A percentile compares a stretch with the other conserved stretches of the same genome.
These are phyloP conservation scores for Gossypium arboreum DNA, from an alignment of 345 rosid genomes.

Conservation along the genomic window DNA sequence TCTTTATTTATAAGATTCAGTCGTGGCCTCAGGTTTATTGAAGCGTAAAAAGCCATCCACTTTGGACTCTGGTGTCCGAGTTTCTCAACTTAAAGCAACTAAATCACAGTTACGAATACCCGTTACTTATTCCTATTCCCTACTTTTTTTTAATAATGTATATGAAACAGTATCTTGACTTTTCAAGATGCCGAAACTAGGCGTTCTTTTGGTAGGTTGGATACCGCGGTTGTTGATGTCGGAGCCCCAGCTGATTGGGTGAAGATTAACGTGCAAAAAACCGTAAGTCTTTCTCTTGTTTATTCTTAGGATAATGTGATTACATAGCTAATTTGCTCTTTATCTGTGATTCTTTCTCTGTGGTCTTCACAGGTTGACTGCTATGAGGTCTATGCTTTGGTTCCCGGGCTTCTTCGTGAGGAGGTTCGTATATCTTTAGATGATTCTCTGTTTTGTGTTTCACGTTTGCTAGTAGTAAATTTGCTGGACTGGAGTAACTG, in stretches of 20 bases:
- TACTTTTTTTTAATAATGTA: background rate
- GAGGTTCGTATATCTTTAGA: slow-evolving; percentile 36
- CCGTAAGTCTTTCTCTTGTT: slow-evolving; percentile 34
- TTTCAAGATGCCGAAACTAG: slow-evolving; percentile 1
- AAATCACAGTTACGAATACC: slow-evolving; percentile 40
- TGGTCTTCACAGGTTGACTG: slow-evolving; percentile 47
- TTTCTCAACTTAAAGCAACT: slow-evolving; percentile 29
- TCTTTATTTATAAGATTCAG: slow-evolving; percentile 6
- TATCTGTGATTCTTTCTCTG: background rate
- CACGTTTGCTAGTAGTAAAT: background rate
- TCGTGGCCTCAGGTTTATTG: slow-evolving; percentile 37
- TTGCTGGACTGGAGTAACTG: background rate
- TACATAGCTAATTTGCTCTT: background rate
- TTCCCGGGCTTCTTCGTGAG: slow-evolving; percentile 68
- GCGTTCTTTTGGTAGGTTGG: slow-evolving; percentile 33
- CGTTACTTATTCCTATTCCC: background rate
- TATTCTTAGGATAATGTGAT: background rate
- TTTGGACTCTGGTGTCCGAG: slow-evolving; percentile 33
- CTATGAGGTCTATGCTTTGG: slow-evolving; percentile 63
- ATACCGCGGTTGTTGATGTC: slow-evolving; percentile 39
- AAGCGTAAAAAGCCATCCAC: slow-evolving; percentile 50
- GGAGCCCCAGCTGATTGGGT: slow-evolving; percentile 81
- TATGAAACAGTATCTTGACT: slow-evolving; percentile 4
- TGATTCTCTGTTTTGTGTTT: background rate
- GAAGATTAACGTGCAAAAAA: slow-evolving; percentile 57